Evolutionary conservation across 2,329 filamentous ascomycete genomes (phyloP).

Genomic region (Fusarium algeriense): DNA sequence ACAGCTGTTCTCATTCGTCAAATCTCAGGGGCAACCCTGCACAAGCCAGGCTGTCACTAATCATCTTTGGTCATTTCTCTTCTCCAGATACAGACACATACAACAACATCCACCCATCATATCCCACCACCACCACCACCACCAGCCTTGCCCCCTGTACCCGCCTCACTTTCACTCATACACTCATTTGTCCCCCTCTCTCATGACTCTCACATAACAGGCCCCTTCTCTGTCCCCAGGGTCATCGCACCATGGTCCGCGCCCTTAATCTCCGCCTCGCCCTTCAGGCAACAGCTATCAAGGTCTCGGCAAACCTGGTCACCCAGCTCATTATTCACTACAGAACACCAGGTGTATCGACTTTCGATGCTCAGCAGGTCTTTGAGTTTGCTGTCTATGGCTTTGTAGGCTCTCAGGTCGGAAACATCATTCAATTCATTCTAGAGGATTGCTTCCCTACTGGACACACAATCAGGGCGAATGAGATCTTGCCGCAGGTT

Average conservation of each 20-base stretch:
- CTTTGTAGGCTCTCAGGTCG: conserved; percentile 52
- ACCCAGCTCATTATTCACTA: conserved; percentile 45
- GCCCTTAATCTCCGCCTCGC: conserved; percentile 48
- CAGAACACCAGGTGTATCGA: conserved; percentile 30
- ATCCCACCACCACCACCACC: background rate
- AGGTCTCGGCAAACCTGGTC: conserved; percentile 51
- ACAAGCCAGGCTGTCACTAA: conserved; percentile 42
- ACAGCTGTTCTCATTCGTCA: conserved; percentile 38
- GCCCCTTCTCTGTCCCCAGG: background rate
- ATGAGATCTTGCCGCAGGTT: conserved; percentile 38
- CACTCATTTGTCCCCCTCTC: background rate
- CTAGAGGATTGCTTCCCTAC: conserved; percentile 54
- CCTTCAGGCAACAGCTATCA: conserved; percentile 47
- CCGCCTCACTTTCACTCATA: background rate
- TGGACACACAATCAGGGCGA: conserved; percentile 36
- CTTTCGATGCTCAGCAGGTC: conserved; percentile 52
- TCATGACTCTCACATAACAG: conserved; percentile 24
- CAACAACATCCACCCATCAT: background rate
- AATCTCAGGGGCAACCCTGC: conserved; percentile 22
- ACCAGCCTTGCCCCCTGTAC: conserved; percentile 9
- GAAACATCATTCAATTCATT: conserved; percentile 52
- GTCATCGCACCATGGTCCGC: conserved; percentile 40
- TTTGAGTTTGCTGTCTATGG: conserved; percentile 54
- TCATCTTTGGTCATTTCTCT: conserved; percentile 7
- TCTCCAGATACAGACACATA: conserved; percentile 19